Base-by-base conservation (phyloP, 1,139 yeast species). In the Chernovozyma sophiae-reginae region DNA sequence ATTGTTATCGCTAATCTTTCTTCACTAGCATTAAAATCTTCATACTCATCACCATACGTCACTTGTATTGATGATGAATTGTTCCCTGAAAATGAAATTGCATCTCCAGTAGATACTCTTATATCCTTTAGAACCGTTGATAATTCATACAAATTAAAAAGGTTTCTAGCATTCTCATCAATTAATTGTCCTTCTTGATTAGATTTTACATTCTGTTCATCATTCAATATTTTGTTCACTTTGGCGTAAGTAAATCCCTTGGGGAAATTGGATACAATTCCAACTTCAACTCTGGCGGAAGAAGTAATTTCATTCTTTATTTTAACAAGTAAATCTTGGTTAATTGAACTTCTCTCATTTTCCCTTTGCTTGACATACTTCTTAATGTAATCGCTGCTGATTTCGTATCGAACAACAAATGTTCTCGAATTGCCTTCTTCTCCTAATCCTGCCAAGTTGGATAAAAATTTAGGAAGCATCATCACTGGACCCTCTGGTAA, bases 381-480 rank as follows among this genome's bases (percentile, higher is more conserved):
- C 17, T 53, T 56, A 15, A 72, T 35, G 15, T n/a, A 3, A 10
- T n/a, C 14, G 6, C 7, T 28, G 12, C 28, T 15, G 12, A 36
- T 23, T 18, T 23, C 44, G 41, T 58, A 70, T 43, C 64, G 65
- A 15, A 60, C 43, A 1, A 51, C 62, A 44, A 62, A 58, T 1
- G 67, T 74, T 6, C 85, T 70, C 0, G 70, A 59, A 11, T 58
- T 53, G 10, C 52, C 47, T 1, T 65, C 62, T 20, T 65, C 57
- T 2, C 58, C 60, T 30, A 86, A 60, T 7, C 84, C 87, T 23
- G 81, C 69, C 4, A 68, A 46, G 3, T 71, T 56, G 4, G 83
- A 68, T 39, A 84, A 63, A 1, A 68, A 52, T 11, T 59, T 51
- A 0, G 97, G 97, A 6, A 92, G 65, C 94, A 92, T 82, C 41